Evolutionary conservation across 192 early-diverging fungal species (phyloP), one percentile per base, ranked within the genome.

Genomic region (Funneliformis geosporum): DNA sequence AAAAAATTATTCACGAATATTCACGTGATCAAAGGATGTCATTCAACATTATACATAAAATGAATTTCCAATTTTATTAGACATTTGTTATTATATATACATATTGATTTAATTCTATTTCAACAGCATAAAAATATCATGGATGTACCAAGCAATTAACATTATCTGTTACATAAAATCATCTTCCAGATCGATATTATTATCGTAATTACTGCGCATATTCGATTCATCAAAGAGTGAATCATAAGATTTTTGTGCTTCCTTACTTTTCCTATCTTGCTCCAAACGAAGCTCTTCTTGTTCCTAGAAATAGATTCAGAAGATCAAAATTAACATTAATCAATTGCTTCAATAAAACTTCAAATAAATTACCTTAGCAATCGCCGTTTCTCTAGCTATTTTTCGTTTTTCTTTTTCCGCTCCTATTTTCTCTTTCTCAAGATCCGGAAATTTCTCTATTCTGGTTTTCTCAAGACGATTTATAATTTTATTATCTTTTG

Each of bases 381-480:
- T 78, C 55, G 76, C 79, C 10, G 76, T 76, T 79, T 82, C 65
- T 71, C 82, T 70, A 5, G 46, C 70, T 25, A 77, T 59, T 21
- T 75, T 81, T 62, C 85, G 81, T n/a, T 81, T 60, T n/a, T 79
- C 79, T 42, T 88, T 86, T 12, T 90, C 89, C 59, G 84, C 77
- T 40, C 89, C 90, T 40, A 91, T 39, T 80, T 94, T 94, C 67
- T 95, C 90, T 40, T 87, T 84, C n/a, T 85, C 80, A 80, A 98
- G 84, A 81, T 99, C 97, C 21, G 95, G 95, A 18, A 88, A 82
- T 27, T 82, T 73, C 64, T 97, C 95, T 0, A 84, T 79, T 71
- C 93, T 94, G 0, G 98, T 97, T 86, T 98, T 98, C 87, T 97
- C 98, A 47, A 99, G 84, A 38, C 98, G 86, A 84, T 98, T 98